Evolutionary conservation across 2,329 filamentous ascomycete species (phyloP), one percentile per base, ranked within the genome.

Genomic region (Apiospora sp.): DNA sequence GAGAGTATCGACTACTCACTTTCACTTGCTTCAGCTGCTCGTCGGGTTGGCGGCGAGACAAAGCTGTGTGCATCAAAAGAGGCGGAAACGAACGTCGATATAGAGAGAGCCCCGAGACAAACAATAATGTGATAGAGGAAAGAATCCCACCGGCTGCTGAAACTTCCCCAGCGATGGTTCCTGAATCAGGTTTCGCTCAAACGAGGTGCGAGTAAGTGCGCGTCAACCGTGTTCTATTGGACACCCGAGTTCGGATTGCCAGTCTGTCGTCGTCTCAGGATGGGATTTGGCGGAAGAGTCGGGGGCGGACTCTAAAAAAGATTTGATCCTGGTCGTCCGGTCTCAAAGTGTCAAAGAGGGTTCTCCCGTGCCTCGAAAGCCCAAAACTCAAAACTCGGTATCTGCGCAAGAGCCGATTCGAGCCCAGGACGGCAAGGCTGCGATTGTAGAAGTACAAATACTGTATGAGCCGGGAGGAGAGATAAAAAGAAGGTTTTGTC

Each of bases 211-310:
- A 64, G 58, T 64, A 64, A 64, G 58, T 64, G 58, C 58, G 58
- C 58, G 58, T 64, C 58, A 64, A 64, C 58, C 34, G 58, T 64
- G n/a, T 64, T 64, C 58, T 64, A 64, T 64, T 64, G 58, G 58
- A 41, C 58, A 64, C 34, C 58, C 58, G 19, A 41, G 19, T 64
- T 64, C 58, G 58, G 58, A 64, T 64, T 64, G 58, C 4, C 54
- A 41, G 67, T 48, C 67, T 69, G 67, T 69, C 48, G 48, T 69
- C 67, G 67, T 69, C 67, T 69, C 67, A 69, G 67, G 67, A 69
- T 69, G 67, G 67, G 58, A 64, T 41, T 41, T 64, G 34, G 58
- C 58, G 58, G 58, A 64, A 64, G 58, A 64, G 58, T 64, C 58
- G 58, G 58, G 34, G 58, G 58, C 58, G 58, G 58, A 41, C 58